Conservation (phyloP, 2,329 filamentous ascomycete genomes). For the Tolypocladium cylindrosporum region DNA sequence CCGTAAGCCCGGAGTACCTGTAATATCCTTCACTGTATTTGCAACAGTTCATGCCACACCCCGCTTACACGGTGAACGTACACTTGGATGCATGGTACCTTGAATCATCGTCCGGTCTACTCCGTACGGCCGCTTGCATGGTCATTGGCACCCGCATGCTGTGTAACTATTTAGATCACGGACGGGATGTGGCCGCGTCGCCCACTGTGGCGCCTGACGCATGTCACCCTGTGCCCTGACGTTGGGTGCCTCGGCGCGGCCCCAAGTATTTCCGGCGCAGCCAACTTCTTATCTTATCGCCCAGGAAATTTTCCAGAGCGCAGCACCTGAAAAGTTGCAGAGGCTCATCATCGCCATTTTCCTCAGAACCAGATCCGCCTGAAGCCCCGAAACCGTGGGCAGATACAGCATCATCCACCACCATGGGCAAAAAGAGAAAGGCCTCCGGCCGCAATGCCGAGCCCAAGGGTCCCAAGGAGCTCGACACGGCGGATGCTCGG, state of each 20-base stretch:
- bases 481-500: conserved; percentile 48
- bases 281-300: conserved; percentile 11
- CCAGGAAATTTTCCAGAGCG: conserved; percentile 8
- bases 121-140: neutral
- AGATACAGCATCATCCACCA: conserved; percentile 2
- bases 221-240: neutral
- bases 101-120: neutral
- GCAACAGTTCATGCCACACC: neutral
- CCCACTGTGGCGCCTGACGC: neutral
- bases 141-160: neutral
- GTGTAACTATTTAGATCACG: neutral
- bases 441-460: conserved; percentile 38
- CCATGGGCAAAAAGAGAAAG: conserved; percentile 64
- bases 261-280: neutral
- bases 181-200: neutral
- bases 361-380: neutral
- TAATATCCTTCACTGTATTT: neutral
- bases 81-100: neutral
- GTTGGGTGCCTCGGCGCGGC: neutral
- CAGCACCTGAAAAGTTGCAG: neutral
- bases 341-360: neutral
- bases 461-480: conserved; percentile 41
- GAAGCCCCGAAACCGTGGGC: neutral
- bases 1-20: neutral
- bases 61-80: neutral